Conservation (phyloP, 2,329 filamentous ascomycete genomes). For the Stemphylium lycopersici region DNA sequence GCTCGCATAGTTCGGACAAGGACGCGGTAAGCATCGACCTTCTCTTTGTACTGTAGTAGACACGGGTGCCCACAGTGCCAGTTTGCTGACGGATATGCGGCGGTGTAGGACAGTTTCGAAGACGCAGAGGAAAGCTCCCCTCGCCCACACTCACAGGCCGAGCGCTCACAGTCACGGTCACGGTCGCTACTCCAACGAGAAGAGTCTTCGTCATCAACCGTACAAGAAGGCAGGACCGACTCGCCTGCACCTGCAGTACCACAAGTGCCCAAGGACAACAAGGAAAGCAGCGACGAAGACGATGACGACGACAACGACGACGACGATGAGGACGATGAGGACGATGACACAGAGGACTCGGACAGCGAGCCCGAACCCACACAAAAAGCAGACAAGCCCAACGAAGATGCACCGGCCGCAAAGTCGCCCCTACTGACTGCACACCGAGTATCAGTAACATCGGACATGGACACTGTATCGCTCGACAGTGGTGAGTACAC, state of each 20-base stretch:
- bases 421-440: slow-evolving; percentile 62
- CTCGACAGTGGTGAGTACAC: slow-evolving; percentile 62
- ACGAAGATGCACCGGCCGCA: slow-evolving; percentile 30
- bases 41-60: not conserved
- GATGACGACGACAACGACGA: slow-evolving; percentile 18
- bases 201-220: slow-evolving; percentile 40
- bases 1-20: slow-evolving; percentile 42
- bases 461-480: slow-evolving; percentile 68
- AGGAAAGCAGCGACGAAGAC: slow-evolving; percentile 19
- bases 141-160: slow-evolving; percentile 50
- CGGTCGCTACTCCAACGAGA: slow-evolving; percentile 61
- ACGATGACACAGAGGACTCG: slow-evolving; percentile 17
- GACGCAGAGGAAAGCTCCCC: slow-evolving; percentile 71
- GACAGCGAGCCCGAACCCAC: slow-evolving; percentile 14
- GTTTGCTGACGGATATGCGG: slow-evolving; percentile 19
- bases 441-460: slow-evolving; percentile 62
- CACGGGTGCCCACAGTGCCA: not conserved
- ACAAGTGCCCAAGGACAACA: slow-evolving; percentile 15
- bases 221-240: slow-evolving; percentile 31
- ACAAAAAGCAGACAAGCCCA: slow-evolving; percentile 15
- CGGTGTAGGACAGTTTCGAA: slow-evolving; percentile 75
- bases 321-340: slow-evolving; percentile 18
- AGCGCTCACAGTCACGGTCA: slow-evolving; percentile 37
- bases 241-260: slow-evolving; percentile 31
- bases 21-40: slow-evolving; percentile 31